These are phyloP conservation scores for Pneumocystis oryctolagi DNA, from an alignment of 1,139 yeast species.

Conservation along the genomic window DNA sequence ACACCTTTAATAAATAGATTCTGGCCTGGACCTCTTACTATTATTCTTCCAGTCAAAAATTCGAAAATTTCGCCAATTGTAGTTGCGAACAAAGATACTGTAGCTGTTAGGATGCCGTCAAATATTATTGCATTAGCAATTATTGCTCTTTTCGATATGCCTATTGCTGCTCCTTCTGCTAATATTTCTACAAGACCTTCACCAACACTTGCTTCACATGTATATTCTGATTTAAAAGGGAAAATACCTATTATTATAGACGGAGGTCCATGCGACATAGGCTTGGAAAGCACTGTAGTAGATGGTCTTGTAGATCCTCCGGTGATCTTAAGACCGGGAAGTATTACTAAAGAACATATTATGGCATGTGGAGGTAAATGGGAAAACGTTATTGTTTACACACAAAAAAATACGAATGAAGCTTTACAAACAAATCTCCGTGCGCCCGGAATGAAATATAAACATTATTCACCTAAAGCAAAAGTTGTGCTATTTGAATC, in stretches of 20 bases:
- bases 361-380: conserved; percentile 51
- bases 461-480: conserved; percentile 86
- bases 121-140: conserved; percentile 85
- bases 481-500: conserved; percentile 51
- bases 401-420: background rate
- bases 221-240: conserved; percentile 59
- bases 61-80: conserved; percentile 32
- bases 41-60: conserved; percentile 42
- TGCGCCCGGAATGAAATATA: conserved; percentile 96
- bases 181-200: conserved; percentile 92
- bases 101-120: conserved; percentile 79
- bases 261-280: conserved; percentile 83
- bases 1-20: conserved; percentile 44
- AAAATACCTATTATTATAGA: conserved; percentile 75
- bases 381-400: conserved; percentile 39
- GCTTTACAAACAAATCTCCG: conserved; percentile 49
- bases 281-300: conserved; percentile 84
- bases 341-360: conserved; percentile 68
- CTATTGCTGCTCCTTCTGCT: conserved; percentile 95
- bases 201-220: conserved; percentile 80
- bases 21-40: conserved; percentile 96
- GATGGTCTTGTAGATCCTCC: conserved; percentile 83
- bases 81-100: conserved; percentile 75
- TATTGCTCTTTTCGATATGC: conserved; percentile 71
- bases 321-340: conserved; percentile 83